Conservation (phyloP, 441 rosid species). For the Gossypium schwendimanii region DNA sequence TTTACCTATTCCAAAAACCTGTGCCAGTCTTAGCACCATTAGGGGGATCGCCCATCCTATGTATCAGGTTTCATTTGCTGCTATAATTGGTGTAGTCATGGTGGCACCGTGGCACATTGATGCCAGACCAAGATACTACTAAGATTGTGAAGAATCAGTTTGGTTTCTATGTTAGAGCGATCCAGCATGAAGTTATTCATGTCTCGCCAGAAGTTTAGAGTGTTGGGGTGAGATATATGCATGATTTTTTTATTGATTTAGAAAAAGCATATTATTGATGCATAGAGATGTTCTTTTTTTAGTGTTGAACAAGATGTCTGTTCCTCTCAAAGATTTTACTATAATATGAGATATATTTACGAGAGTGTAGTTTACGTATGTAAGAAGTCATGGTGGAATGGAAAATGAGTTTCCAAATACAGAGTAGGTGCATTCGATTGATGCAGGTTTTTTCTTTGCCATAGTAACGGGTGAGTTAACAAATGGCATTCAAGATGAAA, state of each 20-base stretch:
- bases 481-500: neutral
- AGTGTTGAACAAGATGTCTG: neutral
- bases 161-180: neutral
- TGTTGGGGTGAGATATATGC: neutral
- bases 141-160: neutral
- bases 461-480: neutral
- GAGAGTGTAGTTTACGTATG: neutral
- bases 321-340: neutral
- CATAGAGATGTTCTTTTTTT: neutral
- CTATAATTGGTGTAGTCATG: too few relatives aligned
- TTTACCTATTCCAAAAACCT: neutral
- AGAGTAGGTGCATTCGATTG: neutral
- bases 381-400: neutral
- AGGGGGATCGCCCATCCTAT: neutral
- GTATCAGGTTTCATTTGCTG: neutral
- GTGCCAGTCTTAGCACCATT: neutral
- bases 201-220: neutral
- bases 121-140: too few relatives aligned
- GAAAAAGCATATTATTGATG: neutral
- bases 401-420: neutral
- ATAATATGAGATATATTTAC: neutral
- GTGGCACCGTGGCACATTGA: too few relatives aligned
- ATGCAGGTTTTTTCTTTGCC: neutral
- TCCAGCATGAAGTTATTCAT: neutral
- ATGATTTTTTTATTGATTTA: neutral